phyloP scores from a whole-genome alignment of 768 basidiomycete species.

The Lactarius sanguifluus region DNA sequence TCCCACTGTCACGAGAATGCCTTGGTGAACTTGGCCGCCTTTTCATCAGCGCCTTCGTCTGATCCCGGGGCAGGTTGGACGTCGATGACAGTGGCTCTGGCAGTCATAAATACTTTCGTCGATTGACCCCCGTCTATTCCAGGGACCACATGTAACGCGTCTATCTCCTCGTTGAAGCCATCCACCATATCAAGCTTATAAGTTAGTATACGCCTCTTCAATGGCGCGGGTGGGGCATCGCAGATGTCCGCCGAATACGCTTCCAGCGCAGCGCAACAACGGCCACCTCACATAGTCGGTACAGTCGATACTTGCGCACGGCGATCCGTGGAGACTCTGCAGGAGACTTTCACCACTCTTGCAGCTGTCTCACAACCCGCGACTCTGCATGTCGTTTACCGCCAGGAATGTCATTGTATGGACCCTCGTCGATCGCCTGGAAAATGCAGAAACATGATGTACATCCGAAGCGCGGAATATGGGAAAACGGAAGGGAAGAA shows the following conservation, averaged over 20 bases:
- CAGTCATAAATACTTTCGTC: not conserved
- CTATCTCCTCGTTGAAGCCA: no score
- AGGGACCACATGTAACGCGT: not conserved
- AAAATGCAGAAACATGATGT: no score
- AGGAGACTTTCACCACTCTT: not conserved
- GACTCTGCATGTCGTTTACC: not conserved
- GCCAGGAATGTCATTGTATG: not conserved
- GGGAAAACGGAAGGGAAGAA: no score
- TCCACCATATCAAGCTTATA: no score
- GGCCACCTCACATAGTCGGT: not conserved
- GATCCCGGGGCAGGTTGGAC: not conserved
- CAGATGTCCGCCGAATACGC: no score
- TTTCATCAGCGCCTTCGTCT: not conserved
- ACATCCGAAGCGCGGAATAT: no score
- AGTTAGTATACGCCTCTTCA: no score
- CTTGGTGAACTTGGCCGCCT: not conserved
- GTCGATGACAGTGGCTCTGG: not conserved
- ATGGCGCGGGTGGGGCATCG: no score
- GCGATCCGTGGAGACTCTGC: not conserved
- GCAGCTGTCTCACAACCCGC: not conserved
- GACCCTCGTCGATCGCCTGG: no score
- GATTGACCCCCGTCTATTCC: no score
- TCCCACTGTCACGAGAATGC: not conserved
- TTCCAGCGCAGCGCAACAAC: no score
- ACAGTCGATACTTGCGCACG: not conserved